Base-by-base conservation (phyloP, 345 rosid species). In the Eucalyptus erythrocorys region DNA sequence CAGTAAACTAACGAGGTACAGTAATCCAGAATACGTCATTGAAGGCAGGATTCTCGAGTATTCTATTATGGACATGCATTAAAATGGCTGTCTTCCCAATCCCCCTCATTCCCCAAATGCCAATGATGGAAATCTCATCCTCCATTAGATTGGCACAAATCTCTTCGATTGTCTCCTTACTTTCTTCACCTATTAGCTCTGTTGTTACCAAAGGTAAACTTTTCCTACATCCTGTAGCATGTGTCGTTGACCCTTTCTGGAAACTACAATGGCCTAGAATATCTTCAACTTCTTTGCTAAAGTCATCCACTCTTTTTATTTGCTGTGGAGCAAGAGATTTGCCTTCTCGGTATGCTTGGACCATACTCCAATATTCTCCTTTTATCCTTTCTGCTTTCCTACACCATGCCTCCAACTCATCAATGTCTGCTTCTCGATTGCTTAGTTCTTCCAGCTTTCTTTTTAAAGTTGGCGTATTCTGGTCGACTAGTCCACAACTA, bases 151-250 rank as follows among this genome's bases (percentile, higher is more conserved):
- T 16, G 13, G 32, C 14, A 3, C 57, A 85, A 22, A 85, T 30
- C 2, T 17, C 0, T 48, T 48, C 0, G 8, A 85, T 85, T 8
- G 4, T 5, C 13, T 19, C 0, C 61, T 48, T 0, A n/a, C 81
- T 17, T 9, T 68, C 0, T 4, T 68, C 0, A 42, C 87, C 87
- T 5, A 49, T 45, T 16, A 53, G 61, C 40, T 85, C 3, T 2
- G 61, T 26, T 53, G 57, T 19, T 48, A 32, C 22, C 42, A 85
- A 32, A 5, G 81, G 43, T 17, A 7, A 34, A 68, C 81, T 34
- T 34, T 49, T 48, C 10, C 40, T 42, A 47, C 30, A 48, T 49
- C 59, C 8, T 0, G 40, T 30, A 49, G 30, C 80, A 8, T 68
- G 43, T 34, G 24, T 1, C 13, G 7, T 34, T 4, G 0, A 61